Percentiles rank a stretch among this genome's conserved stretches.
Evolutionary conservation across 2,329 filamentous ascomycete species (phyloP).

Genomic region (Chaetomium sp.): DNA sequence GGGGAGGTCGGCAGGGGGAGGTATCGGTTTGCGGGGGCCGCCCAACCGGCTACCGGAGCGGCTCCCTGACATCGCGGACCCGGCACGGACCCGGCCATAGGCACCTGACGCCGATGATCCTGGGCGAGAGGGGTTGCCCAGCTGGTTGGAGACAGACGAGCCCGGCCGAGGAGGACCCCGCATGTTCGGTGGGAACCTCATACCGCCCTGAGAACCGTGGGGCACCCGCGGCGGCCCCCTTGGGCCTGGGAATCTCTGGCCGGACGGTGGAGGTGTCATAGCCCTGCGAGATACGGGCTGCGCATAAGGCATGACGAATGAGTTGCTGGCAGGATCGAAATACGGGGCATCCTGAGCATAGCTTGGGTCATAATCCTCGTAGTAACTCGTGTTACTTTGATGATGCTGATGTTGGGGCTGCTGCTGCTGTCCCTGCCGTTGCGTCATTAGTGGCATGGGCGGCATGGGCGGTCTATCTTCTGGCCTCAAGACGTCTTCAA

Average conservation of each 20-base stretch:
- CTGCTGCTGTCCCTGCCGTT: conserved; percentile 33
- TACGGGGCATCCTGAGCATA: conserved; percentile 69
- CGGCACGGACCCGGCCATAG: conserved; percentile 51
- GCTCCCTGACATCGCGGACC: conserved; percentile 53
- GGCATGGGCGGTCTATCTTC: conserved; percentile 47
- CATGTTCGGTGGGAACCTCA: conserved; percentile 48
- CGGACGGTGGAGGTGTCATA: conserved; percentile 87
- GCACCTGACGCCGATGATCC: conserved; percentile 62
- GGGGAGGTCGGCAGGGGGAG: conserved; percentile 72
- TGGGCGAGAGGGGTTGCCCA: conserved; percentile 44
- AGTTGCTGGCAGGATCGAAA: conserved; percentile 67
- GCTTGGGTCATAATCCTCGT: conserved; percentile 74
- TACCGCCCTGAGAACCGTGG: conserved; percentile 54
- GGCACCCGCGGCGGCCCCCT: conserved; percentile 44
- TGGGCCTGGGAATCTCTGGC: conserved; percentile 47
- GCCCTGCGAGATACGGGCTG: conserved; percentile 84
- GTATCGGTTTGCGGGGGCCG: conserved; percentile 51
- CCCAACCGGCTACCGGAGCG: conserved; percentile 47
- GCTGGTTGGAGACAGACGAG: conserved; percentile 39
- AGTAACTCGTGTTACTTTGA: conserved; percentile 46
- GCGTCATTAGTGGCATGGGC: conserved; percentile 33
- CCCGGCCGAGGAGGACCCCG: conserved; percentile 43
- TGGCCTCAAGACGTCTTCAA: conserved; percentile 74
- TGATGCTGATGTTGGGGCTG: conserved; percentile 19
- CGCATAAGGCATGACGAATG: conserved; percentile 80